Base-by-base conservation (phyloP, 2,329 filamentous ascomycete species). In the Aspergillus thermomutatus region DNA sequence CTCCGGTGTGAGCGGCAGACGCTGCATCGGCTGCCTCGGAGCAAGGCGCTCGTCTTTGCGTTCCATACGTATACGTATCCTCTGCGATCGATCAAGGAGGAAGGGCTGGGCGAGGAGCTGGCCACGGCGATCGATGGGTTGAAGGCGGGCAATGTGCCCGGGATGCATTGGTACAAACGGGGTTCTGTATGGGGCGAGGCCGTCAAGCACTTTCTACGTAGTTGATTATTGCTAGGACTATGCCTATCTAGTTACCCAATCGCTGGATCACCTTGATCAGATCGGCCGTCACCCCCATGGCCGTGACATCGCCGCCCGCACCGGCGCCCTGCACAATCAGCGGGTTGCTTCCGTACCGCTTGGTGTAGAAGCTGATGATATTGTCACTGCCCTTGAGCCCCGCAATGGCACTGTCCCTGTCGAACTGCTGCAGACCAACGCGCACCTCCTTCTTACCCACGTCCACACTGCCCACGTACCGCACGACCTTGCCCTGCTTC, bases 281-380 rank as follows among this genome's bases (percentile, higher is more conserved):
- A 79, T 99, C 94, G 49, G 86, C 87, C n/a, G 91, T 92, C 49
- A 99, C 93, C 58, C 94, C 94, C 93, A 97, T 97, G 27, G 94
- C 94, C 34, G 94, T 99, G 53, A 97, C 92, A 47, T 97, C 92
- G 62, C 90, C 92, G 66, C 94, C 94, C 26, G 94, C 94, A 59
- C 92, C 94, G 37, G 91, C 92, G 58, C 94, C 94, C 79, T 97
- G 93, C 61, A 99, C 86, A 71, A 97, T 96, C 61, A 99, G 81
- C 46, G 94, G 92, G 76, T 93, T 95, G 71, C 81, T 83, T 57
- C 92, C 92, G 72, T 99, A 99, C 68, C 94, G 84, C 82, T 95
- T 89, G 5, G 94, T 99, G 78, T 97, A 96, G 81, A 99, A 97
- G 80, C 88, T 96, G 72, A 99, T 96, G 73, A 99, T 96, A 80